Evolutionary conservation across 2,329 filamentous ascomycete genomes (phyloP).

Genomic region (Colletotrichum tofieldiae): DNA sequence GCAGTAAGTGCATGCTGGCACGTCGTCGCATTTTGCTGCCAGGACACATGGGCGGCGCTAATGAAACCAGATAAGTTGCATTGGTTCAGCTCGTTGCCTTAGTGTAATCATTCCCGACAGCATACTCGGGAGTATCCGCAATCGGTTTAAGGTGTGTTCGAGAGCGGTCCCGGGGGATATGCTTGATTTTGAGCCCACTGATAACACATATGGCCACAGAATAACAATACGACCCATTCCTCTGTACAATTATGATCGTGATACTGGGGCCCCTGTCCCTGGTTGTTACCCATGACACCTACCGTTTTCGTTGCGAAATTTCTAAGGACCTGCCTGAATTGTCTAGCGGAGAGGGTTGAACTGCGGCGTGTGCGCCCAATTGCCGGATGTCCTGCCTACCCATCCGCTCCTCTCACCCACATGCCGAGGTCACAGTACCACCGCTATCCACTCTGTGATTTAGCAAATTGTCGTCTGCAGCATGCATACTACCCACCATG

Average conservation of each 20-base stretch:
- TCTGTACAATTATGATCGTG: not conserved
- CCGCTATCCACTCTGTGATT: not conserved
- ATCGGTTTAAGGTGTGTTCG: not conserved
- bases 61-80: not conserved
- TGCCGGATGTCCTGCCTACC: constrained; percentile 18
- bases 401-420: constrained; percentile 6
- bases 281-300: constrained; percentile 29
- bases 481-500: constrained; percentile 20
- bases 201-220: constrained; percentile 22
- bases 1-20: not conserved
- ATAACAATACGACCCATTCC: not conserved
- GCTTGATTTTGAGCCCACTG: not conserved
- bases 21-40: not conserved
- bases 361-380: not conserved
- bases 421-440: constrained; percentile 20
- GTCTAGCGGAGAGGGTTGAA: constrained; percentile 21
- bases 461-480: not conserved
- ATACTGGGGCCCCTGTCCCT: constrained; percentile 1
- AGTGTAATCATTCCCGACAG: not conserved
- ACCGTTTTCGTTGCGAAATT: constrained; percentile 20
- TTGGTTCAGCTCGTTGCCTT: not conserved
- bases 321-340: constrained; percentile 30
- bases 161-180: not conserved
- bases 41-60: not conserved
- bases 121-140: not conserved